Evolutionary conservation across 2,329 filamentous ascomycete genomes (phyloP), one percentile per base, ranked within the genome.

Genomic region (Ophiostoma montium): DNA sequence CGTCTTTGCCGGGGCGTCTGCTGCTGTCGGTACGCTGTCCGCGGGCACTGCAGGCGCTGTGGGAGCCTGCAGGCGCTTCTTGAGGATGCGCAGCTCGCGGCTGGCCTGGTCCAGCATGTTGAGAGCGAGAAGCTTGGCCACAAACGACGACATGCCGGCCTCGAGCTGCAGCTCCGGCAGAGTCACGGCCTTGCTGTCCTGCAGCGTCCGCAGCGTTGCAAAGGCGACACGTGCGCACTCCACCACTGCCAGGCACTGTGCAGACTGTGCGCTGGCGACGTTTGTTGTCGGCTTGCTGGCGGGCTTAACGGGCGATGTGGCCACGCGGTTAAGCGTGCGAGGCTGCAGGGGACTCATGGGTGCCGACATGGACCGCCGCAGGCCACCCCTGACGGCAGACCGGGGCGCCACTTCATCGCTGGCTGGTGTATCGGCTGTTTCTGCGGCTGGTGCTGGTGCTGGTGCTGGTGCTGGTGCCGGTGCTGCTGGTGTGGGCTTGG

Each of bases 211-310:
- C 35, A 89, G 66, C 46, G 76, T 79, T 7, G 72, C 66, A 58
- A 89, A 86, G 2, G 81, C 82, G 27, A 76, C 62, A 10, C 82
- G 73, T 7, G 80, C 75, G 57, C 84, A 88, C 64, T 88, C 83
- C 12, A 81, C 78, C 0, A 71, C 73, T 2, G 78, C 70, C 13
- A 80, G 60, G 47, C 72, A 75, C 42, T 68, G 67, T 2, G 46
- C 41, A 11, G 47, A 43, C 9, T 33, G 46, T 12, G 18, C 33
- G 5, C 27, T 18, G 0, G 50, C 1, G 27, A 41, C 32, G 16
- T 32, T 66, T 11, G 50, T 12, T 9, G 36, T 30, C 8, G 50
- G 12, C 6, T 52, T 50, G 39, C 39, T 45, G 18, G 48, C 31
- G 2, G 63, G 50, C 8, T 58, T 56, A 10, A 65, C 65, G 15